Evolutionary conservation across 73 alveolate genomes (phyloP), one percentile per base, ranked within the genome.

Genomic region (Paramecium primaurelia): DNA sequence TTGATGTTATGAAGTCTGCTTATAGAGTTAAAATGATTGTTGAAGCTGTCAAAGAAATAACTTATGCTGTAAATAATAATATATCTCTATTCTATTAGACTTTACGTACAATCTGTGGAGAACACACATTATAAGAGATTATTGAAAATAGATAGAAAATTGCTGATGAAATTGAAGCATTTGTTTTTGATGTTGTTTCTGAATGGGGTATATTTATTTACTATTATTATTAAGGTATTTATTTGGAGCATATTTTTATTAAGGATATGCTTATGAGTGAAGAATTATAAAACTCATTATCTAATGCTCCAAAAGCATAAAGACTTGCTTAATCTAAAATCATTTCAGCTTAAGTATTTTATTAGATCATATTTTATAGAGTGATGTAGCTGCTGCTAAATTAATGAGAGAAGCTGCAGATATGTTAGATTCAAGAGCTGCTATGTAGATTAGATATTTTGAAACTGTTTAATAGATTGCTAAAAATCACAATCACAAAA

Each of bases 391-490:
- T 30, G 86, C 83, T 40, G 93, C 93, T 11, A 88, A 88, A 88
- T 28, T 88, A 10, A 75, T 88, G 83, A 88, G 93, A 88, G 45
- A 88, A 71, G 93, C 93, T 14, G 88, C 93, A 2, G 93, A 88
- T 42, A 88, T 88, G 93, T 88, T 88, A 5, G 75, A 75, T 37
- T 58, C 90, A 20, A 80, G 71, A 69, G 93, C 93, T 16, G 93
- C 93, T 20, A 88, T 88, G 93, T 80, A 88, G 71, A 88, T 88
- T 42, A 60, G 93, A 88, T 88, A 88, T 58, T 88, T 88, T 44
- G 93, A 88, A 38, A 80, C 86, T 11, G 58, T 88, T 18, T 69
- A 37, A 20, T 3, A 18, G 25, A 88, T 88, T 36, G 86, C 93
- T 6, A 60, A 69, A 26, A 75, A 88, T 37, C 51, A 37, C 8